Evolutionary conservation across 1,284 basidiomycete species (phyloP), one percentile per base, ranked within the genome.

Genomic region (Blastosporella zonata): DNA sequence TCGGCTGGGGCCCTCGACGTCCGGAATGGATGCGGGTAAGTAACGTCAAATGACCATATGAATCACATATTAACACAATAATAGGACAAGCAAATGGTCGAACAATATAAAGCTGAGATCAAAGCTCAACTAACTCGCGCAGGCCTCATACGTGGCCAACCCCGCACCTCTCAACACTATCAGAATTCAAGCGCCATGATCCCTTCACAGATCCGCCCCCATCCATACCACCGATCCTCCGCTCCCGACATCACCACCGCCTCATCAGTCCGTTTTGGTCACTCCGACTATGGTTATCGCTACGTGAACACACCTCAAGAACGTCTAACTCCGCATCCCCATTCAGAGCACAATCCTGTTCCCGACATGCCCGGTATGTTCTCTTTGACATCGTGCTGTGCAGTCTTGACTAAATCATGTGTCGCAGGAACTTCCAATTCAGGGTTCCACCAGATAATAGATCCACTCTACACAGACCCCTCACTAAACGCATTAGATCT

Each of bases 1-100:
- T 90, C 3, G 88, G 87, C 15, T 90, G 87, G 87, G 88, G 87
- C 5, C 71, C 81, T 12, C 84, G 78, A 61, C 77, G 87, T 45
- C 88, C 87, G 15, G 87, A 89, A 52, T 90, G 87, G 87, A 88
- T 90, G 87, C 70, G 86, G 56, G 87, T 89, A 59, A 67, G 85
- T 75, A 43, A 28, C 29, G 31, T 55, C 41, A 25, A 49, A 31
- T 37, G 18, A 31, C 27, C 40, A 36, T 36, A 39, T 54, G 39
- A 46, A 48, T 46, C 28, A 25, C 43, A 31, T 54, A 45, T 44
- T 45, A 54, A 34, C 37, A 41, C 52, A 55, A 34, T 49, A 37
- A 27, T 52, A 90, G 87, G 87, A 90, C 64, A 90, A 90, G 66
- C 80, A 83, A 57, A 79, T 79, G n/a, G 85, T 89, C 33, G 84